phyloP scores from a whole-genome alignment of 2,329 filamentous ascomycete genomes.

The Blastomyces emzantsi region DNA sequence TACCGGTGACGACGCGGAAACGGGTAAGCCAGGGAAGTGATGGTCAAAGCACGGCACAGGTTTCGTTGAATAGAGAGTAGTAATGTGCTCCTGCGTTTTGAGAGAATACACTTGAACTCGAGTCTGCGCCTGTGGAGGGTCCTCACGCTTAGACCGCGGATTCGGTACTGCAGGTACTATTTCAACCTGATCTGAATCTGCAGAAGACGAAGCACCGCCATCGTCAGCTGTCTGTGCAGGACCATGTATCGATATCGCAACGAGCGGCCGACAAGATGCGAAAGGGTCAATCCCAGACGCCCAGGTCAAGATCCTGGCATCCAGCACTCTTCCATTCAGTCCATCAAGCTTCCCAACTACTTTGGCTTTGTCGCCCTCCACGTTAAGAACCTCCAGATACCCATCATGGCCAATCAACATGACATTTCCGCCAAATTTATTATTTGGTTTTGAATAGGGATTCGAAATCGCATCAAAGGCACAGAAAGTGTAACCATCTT shows the following conservation, averaged over 20 bases:
- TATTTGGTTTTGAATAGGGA: conserved; percentile 34
- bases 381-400: conserved; percentile 63
- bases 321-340: conserved; percentile 66
- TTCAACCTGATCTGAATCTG: conserved; percentile 30
- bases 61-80: conserved; percentile 65
- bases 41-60: conserved; percentile 50
- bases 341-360: conserved; percentile 63
- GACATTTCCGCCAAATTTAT: conserved; percentile 46
- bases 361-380: conserved; percentile 63
- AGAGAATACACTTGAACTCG: conserved; percentile 84
- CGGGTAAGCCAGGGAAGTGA: conserved; percentile 51
- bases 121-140: conserved; percentile 58
- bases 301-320: conserved; percentile 75
- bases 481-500: conserved; percentile 61
- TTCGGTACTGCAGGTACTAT: conserved; percentile 23
- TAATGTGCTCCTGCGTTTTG: conserved; percentile 60
- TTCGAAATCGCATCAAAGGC: conserved; percentile 63
- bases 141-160: conserved; percentile 22
- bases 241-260: conserved; percentile 73
- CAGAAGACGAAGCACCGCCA: conserved; percentile 26
- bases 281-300: conserved; percentile 45
- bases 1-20: conserved; percentile 58
- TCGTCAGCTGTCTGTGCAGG: conserved; percentile 43
- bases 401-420: conserved; percentile 75
- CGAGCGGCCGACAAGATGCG: conserved; percentile 56